A percentile compares a stretch with the other conserved stretches of the same genome.
These are phyloP conservation scores for Candida coquimbonensis DNA, from an alignment of 805 yeast genomes.

Conservation along the genomic window DNA sequence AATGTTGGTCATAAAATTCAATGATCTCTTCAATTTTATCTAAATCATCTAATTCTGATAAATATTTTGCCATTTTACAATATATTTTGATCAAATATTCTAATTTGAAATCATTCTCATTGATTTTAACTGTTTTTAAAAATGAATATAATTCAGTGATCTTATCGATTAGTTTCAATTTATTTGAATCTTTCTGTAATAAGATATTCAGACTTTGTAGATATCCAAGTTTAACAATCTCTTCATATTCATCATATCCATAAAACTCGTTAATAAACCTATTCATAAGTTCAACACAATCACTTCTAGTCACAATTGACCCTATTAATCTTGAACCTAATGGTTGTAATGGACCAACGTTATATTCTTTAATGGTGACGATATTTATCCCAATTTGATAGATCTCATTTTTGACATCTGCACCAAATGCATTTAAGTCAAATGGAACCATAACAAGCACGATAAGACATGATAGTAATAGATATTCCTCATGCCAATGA, in stretches of 20 bases:
- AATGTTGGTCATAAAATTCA: conserved; percentile 36
- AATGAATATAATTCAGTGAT: neutral
- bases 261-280: conserved; percentile 13
- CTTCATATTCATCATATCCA: conserved; percentile 8
- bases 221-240: conserved; percentile 10
- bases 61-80: conserved; percentile 17
- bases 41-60: conserved; percentile 9
- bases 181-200: conserved; percentile 16
- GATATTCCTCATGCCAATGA: conserved; percentile 41
- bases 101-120: conserved; percentile 4
- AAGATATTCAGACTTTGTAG: conserved; percentile 15
- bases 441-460: conserved; percentile 73
- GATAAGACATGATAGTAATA: conserved; percentile 65
- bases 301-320: conserved; percentile 24
- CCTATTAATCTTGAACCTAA: conserved; percentile 26
- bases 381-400: conserved; percentile 26
- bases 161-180: conserved; percentile 1
- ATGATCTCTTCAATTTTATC: conserved; percentile 40
- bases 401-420: conserved; percentile 25
- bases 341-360: conserved; percentile 36
- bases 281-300: conserved; percentile 9
- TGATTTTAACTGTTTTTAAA: neutral
- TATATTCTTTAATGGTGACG: conserved; percentile 22
- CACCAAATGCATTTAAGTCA: conserved; percentile 36
- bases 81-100: conserved; percentile 18